Base-by-base conservation (phyloP, 768 basidiomycete genomes). In the Pleurotus cornucopiae region DNA sequence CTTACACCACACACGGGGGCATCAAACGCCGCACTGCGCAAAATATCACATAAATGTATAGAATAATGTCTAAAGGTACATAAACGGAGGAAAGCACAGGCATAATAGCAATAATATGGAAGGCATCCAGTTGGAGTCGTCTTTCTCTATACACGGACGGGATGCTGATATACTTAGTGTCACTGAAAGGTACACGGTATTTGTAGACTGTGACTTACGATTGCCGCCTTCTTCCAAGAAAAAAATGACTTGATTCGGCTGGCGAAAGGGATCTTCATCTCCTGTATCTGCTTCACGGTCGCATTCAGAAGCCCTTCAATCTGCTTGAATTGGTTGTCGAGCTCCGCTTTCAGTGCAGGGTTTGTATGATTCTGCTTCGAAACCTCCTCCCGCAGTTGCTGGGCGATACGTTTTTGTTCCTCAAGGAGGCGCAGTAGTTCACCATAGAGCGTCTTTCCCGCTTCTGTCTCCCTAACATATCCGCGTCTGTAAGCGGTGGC, bases 231-330 rank as follows among this genome's bases (percentile, higher is more conserved):
- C 30, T 55, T 55, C 34, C 44, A 9, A 14, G 62, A 61, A 41
- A 58, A 55, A 13, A 67, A 44, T 39, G 60, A 34, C 54, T 51
- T 40, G 14, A 67, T 21, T 34, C 60, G 60, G 46, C 63, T 56
- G 12, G 60, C 57, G 9, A 66, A 49, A 16, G 69, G 62, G n/a
- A 70, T 61, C 55, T 61, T 65, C 56, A 69, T 49, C 39, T 60
- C 56, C 12, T 59, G 53, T 13, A 68, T 56, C 43, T 64, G 64
- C 1, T 58, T 58, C 14, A 67, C 54, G 1, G 65, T 61, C 21
- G 58, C 57, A 11, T 62, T 60, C 38, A 69, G 63, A 48, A 62
- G 62, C 9, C 47, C 56, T 37, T 67, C 62, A 25, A 62, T 55
- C 25, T 60, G 57, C 41, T 60, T 60, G 40, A 60, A 59, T 46